Percentiles rank a stretch among this genome's conserved stretches.
phyloP scores from a whole-genome alignment of 352 stramenopile genomes.

The Globisporangium perplexum region DNA sequence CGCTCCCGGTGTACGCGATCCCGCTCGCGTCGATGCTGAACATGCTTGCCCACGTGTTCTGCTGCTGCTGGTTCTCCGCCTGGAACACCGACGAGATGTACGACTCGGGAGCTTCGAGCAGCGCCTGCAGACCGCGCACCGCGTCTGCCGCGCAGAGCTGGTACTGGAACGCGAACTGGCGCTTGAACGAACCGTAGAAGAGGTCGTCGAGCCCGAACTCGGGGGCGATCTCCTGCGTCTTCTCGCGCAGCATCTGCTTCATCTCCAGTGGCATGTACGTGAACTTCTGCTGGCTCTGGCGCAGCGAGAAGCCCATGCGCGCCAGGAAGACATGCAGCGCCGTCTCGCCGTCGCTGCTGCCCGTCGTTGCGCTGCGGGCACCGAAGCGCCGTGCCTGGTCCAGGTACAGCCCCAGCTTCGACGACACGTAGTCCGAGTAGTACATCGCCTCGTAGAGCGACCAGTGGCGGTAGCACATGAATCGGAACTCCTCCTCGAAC shows the following conservation, averaged over 20 bases:
- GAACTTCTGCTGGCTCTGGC: constrained; percentile 94
- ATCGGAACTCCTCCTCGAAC: constrained; percentile 92
- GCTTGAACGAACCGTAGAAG: constrained; percentile 96
- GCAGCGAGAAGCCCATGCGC: constrained; percentile 96
- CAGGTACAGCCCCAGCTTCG: constrained; percentile 79
- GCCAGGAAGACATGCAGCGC: constrained; percentile 92
- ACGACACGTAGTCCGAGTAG: constrained; percentile 94
- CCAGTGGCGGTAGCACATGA: constrained; percentile 96
- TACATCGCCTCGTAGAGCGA: constrained; percentile 95
- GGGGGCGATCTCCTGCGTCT: constrained; percentile 88
- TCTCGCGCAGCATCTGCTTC: constrained; percentile 90
- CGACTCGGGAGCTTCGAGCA: constrained; percentile 87
- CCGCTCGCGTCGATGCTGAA: constrained; percentile 34
- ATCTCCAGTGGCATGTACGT: constrained; percentile 93
- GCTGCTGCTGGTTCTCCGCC: constrained; percentile 50
- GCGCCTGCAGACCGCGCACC: constrained; percentile 91
- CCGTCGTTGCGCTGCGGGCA: constrained; percentile 39
- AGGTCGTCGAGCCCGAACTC: constrained; percentile 95
- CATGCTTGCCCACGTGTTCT: constrained; percentile 32
- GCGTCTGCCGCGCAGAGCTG: constrained; percentile 94
- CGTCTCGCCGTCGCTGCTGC: constrained; percentile 46
- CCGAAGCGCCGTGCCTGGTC: constrained; percentile 58
- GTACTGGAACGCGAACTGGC: constrained; percentile 93
- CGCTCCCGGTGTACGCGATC: constrained; percentile 14
- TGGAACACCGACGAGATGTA: constrained; percentile 65